phyloP scores from a whole-genome alignment of 2,329 filamentous ascomycete species.

The Colletotrichum theobromicola region DNA sequence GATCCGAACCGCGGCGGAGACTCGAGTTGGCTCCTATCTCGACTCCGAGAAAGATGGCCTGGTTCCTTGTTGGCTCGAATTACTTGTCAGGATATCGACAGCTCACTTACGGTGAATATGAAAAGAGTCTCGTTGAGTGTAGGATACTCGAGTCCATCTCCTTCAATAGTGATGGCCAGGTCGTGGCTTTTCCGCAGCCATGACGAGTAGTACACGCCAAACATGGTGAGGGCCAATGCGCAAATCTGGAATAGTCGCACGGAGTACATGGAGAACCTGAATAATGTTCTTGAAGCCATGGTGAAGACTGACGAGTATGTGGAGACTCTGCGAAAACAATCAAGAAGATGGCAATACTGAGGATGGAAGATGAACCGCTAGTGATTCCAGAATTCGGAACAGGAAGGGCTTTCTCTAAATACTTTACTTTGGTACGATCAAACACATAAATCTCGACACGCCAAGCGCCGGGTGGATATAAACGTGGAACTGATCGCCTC shows the following conservation, averaged over 20 bases:
- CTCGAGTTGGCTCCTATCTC: not conserved
- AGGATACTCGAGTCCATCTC: not conserved
- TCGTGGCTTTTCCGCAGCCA: not conserved
- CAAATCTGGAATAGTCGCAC: not conserved
- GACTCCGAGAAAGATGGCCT: not conserved
- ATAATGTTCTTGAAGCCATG: not conserved
- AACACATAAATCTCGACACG: not conserved
- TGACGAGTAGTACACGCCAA: not conserved
- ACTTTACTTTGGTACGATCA: not conserved
- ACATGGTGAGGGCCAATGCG: not conserved
- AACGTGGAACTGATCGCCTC: not conserved
- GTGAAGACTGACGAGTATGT: not conserved
- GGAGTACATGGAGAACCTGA: not conserved
- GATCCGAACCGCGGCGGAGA: not conserved
- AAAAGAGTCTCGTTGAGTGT: not conserved
- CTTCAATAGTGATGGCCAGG: not conserved
- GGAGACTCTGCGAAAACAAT: not conserved
- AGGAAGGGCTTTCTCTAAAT: not conserved
- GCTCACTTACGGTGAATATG: not conserved
- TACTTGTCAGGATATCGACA: fast-evolving
- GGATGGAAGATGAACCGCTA: not conserved
- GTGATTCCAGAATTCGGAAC: not conserved
- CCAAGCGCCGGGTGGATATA: not conserved
- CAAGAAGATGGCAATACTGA: not conserved
- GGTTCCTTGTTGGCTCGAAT: not conserved